Evolutionary conservation across 2,329 filamentous ascomycete genomes (phyloP).

Genomic region (Diplodia sapinea): DNA sequence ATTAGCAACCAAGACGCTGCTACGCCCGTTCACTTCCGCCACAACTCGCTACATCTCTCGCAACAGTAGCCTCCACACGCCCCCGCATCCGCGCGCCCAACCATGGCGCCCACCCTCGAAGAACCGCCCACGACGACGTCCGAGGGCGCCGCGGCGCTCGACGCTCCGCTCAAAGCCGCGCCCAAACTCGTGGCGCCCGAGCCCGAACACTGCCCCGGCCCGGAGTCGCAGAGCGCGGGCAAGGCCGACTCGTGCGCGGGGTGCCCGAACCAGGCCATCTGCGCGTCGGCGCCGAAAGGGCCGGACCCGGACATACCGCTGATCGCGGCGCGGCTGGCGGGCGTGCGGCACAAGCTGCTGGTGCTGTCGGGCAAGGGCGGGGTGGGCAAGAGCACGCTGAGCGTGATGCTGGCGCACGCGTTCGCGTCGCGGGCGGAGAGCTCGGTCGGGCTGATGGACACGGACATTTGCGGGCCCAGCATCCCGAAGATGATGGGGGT

Average conservation of each 20-base stretch:
- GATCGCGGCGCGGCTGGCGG: constrained; percentile 80
- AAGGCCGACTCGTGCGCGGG: constrained; percentile 84
- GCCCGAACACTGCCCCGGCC: constrained; percentile 94
- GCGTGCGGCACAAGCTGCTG: constrained; percentile 89
- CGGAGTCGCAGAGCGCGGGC: constrained; percentile 73
- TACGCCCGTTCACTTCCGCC: no score
- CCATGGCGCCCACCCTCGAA: constrained; percentile 83
- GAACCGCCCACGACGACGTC: constrained; percentile 63
- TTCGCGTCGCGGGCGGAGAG: constrained; percentile 81
- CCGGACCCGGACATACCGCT: constrained; percentile 92
- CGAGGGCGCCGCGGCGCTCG: constrained; percentile 60
- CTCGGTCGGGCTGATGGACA: constrained; percentile 94
- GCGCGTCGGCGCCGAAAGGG: constrained; percentile 90
- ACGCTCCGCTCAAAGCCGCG: constrained; percentile 76
- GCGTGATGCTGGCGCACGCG: constrained; percentile 83
- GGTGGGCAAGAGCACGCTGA: constrained; percentile 95
- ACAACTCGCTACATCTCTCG: background rate
- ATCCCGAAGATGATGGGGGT: constrained; percentile 99
- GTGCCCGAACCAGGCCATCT: constrained; percentile 95
- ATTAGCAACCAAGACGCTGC: no score
- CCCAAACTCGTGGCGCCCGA: constrained; percentile 91
- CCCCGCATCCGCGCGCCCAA: background rate
- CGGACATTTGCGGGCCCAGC: constrained; percentile 93
- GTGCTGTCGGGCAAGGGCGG: constrained; percentile 94
- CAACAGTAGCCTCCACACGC: no score